Conservation (phyloP, 495 filamentous ascomycete species). For the Xylaria scruposa region DNA sequence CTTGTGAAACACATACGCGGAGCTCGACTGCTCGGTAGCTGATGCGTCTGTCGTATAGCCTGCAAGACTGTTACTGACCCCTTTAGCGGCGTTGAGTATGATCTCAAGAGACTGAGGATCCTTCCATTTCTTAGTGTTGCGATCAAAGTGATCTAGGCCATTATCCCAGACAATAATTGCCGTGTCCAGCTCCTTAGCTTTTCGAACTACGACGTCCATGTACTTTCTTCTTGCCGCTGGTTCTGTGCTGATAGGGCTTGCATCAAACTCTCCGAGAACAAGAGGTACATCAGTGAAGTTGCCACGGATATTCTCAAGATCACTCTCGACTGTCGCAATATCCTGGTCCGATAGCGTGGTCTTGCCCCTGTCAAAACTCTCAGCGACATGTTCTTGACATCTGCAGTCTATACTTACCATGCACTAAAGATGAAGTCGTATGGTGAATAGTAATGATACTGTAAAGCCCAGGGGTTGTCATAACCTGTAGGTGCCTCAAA, state of each 20-base stretch:
- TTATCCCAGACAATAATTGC: conserved; percentile 66
- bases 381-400: conserved; percentile 39
- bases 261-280: conserved; percentile 66
- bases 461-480: conserved; percentile 65
- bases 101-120: conserved; percentile 58
- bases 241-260: conserved; percentile 52
- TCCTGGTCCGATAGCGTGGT: conserved; percentile 64
- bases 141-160: conserved; percentile 55
- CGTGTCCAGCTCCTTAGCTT: conserved; percentile 53
- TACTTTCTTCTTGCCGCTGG: conserved; percentile 65
- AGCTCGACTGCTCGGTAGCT: conserved; percentile 53
- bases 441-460: conserved; percentile 70
- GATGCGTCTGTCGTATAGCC: conserved; percentile 58
- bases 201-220: conserved; percentile 59
- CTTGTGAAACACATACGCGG: conserved; percentile 63
- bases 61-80: conserved; percentile 58
- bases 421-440: conserved; percentile 45
- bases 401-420: conserved; percentile 37
- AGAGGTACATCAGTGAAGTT: conserved; percentile 64
- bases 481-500: conserved; percentile 57
- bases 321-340: conserved; percentile 55
- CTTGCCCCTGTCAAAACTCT: conserved; percentile 58
- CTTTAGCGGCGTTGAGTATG: conserved; percentile 50
- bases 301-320: conserved; percentile 56
- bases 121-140: conserved; percentile 53